Conservation (phyloP, 192 early-diverging fungal genomes). For the Chytriomyces sp. region DNA sequence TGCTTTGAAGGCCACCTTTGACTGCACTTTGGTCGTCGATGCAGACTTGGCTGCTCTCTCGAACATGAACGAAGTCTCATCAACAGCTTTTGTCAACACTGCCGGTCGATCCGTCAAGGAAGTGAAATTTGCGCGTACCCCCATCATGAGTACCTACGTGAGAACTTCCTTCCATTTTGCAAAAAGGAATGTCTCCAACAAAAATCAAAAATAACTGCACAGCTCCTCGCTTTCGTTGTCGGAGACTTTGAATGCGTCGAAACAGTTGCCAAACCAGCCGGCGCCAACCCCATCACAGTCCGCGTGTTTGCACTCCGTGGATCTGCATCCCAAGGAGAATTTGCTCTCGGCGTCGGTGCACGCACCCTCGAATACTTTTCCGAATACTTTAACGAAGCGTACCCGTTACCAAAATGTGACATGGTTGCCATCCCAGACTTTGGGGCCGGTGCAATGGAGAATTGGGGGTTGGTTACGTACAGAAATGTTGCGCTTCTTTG, state of each 20-base stretch:
- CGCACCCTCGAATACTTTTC: constrained; percentile 83
- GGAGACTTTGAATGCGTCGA: constrained; percentile 94
- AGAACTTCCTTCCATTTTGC: constrained; percentile 35
- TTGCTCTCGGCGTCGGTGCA: constrained; percentile 78
- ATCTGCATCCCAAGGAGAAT: constrained; percentile 75
- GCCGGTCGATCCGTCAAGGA: constrained; percentile 68
- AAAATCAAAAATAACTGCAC: constrained; percentile 60
- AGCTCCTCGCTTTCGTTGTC: constrained; percentile 84
- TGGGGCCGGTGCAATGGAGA: constrained; percentile 82
- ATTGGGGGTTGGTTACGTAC: constrained; percentile 95
- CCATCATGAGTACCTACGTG: constrained; percentile 93
- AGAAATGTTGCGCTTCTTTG: constrained; percentile 79
- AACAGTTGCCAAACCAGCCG: constrained; percentile 66
- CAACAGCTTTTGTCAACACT: constrained; percentile 60
- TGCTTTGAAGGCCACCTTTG: constrained; percentile 91
- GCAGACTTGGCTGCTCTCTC: constrained; percentile 82
- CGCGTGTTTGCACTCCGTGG: constrained; percentile 86
- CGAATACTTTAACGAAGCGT: constrained; percentile 80
- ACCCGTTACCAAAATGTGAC: constrained; percentile 78
- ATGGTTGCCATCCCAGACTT: constrained; percentile 92
- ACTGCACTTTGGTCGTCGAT: constrained; percentile 82
- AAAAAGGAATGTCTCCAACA: neutral
- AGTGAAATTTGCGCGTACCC: constrained; percentile 87
- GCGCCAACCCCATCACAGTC: constrained; percentile 72
- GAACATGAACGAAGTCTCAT: constrained; percentile 82